Evolutionary conservation across 208 protist genomes (phyloP), one percentile per base, ranked within the genome.

Genomic region (Acanthamoeba royreba): DNA sequence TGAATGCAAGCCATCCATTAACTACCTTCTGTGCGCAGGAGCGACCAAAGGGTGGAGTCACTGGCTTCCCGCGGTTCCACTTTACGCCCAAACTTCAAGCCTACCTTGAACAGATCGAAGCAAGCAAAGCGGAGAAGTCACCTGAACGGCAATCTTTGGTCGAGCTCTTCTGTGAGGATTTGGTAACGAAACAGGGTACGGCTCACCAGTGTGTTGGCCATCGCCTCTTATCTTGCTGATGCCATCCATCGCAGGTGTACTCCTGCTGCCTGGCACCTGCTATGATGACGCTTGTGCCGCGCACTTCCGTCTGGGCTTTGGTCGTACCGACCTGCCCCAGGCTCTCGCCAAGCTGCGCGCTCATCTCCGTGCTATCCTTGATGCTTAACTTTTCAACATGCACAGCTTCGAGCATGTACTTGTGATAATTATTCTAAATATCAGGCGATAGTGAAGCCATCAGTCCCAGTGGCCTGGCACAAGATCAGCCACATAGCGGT

Each of bases 301-400:
- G 33, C 88, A 92, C 61, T 81, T 92, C 53, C 55, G 88, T 33
- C 0, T 92, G 33, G 88, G 88, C 88, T 92, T 81, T 81, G 88
- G 63, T 9, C 40, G 88, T 5, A n/a, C 42, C 9, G 63, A 92
- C 88, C 46, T 92, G 88, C 38, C 22, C 40, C 7, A 28, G 35
- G 61, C 88, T 2, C 47, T 92, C 19, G 88, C 38, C 88, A 91
- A 91, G 55, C 85, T 91, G 85, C 49, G 85, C 35, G 40, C 33
- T 13, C 25, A 91, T 52, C 55, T 91, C 11, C 33, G 25, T 38
- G 4, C 38, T 35, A 47, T 91, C 22, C 85, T 42, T 85, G 22
- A 69, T 69, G 22, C 58, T 69, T 13, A 28, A 69, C 22, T 69
- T 13, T 7, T 69, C 58, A 13, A 38, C 58, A 15, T 8, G 33